Base-by-base conservation (phyloP, 306 rosid genomes). In the Dalbergia cochinchinensis region DNA sequence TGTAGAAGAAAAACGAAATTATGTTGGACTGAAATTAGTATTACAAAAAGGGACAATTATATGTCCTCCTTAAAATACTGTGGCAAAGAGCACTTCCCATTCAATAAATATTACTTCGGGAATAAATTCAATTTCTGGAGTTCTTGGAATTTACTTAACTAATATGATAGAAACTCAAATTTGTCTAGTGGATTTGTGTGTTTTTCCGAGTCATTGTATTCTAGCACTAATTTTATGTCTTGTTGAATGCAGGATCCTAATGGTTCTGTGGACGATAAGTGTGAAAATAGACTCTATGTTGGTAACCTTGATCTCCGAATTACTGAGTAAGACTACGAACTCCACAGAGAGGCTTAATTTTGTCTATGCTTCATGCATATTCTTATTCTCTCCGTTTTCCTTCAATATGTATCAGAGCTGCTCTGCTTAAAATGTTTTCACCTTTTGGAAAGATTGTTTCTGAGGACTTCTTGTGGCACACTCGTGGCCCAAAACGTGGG, bases 221-320 rank as follows among this genome's bases (percentile, higher is more conserved):
- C 7, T 42, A 15, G 8, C 44, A 55, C 74, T 70, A 62, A 62
- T 45, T 66, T 55, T n/a, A 3, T 81, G 57, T 48, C 12, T 77
- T 74, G 62, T 45, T 71, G 54, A 64, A 5, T 87, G 92, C 92
- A 95, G 98, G 94, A 91, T 80, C 86, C 76, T 48, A 87, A 68
- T 81, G 86, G 77, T 77, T 81, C 70, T 74, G 33, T 72, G 16
- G 97, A 88, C 73, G 98, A 91, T 76, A 95, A 89, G 74, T 44
- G 87, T 72, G 96, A 95, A 75, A 87, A 87, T 65, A 90, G 89
- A 83, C 90, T 95, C 51, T 95, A 91, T 72, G 77, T 95, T 7
- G 99, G 98, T 7, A 95, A 91, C 86, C 97, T 95, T 69, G 99
- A 93, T 68, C 85, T 93, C 63, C 90, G 93, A 86, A 91, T 93